phyloP scores from a whole-genome alignment of 2,329 filamentous ascomycete genomes.

The Colletotrichum navitas region DNA sequence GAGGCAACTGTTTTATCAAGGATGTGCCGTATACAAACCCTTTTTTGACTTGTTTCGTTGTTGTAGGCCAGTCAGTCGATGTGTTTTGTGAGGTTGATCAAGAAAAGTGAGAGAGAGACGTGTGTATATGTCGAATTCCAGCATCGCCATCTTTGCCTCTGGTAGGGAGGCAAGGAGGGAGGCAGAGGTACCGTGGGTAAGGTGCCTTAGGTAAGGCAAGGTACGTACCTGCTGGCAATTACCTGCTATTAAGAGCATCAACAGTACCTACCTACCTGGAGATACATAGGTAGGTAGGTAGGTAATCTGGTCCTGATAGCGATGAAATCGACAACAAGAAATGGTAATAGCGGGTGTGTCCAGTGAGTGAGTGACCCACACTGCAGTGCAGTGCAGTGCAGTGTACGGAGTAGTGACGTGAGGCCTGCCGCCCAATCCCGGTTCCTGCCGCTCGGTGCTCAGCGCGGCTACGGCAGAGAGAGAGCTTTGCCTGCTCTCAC shows the following conservation, averaged over 20 bases:
- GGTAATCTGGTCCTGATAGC: not conserved
- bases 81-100: not conserved
- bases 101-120: not conserved
- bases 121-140: not conserved
- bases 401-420: slow-evolving; percentile 27
- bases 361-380: no score
- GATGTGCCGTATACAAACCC: slow-evolving; percentile 14
- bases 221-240: no score
- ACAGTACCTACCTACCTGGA: no score
- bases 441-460: slow-evolving; percentile 42
- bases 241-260: no score
- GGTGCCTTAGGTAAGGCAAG: no score
- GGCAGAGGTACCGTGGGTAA: no score
- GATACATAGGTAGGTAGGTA: no score
- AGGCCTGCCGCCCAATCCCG: slow-evolving; percentile 37
- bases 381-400: no score
- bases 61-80: not conserved
- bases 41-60: not conserved
- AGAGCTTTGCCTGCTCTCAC: not conserved
- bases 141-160: not conserved
- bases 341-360: no score
- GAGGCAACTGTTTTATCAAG: slow-evolving; percentile 40
- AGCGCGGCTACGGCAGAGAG: slow-evolving; percentile 14
- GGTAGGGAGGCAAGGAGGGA: no score
- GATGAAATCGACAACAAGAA: not conserved